Evolutionary conservation across 2,329 filamentous ascomycete genomes (phyloP), one percentile per base, ranked within the genome.

Genomic region (Chaetomium sp.): DNA sequence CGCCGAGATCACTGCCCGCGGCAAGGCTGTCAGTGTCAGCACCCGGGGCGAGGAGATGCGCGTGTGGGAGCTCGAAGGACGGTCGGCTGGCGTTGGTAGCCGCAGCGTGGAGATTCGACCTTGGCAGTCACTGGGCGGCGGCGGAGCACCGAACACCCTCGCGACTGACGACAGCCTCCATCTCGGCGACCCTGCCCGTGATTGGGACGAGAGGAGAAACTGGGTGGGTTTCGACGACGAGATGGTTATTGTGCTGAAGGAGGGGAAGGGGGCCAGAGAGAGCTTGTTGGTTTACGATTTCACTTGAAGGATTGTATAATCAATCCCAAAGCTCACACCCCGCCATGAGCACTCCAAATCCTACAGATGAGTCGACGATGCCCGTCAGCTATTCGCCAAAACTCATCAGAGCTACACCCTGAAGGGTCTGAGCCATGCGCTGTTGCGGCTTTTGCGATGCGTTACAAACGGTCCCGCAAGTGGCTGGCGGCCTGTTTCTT

Each of bases 211-310:
- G 64, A 75, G 78, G 57, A 78, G 81, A 65, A 84, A 84, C 59
- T 94, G 90, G 86, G 87, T 97, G 9, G 92, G 91, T 0, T 97
- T 97, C 72, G 92, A 97, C 72, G 92, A 96, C 51, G 91, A 96
- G 76, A 92, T 92, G 78, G 90, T 97, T n/a, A 88, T 96, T 67
- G 87, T 97, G 50, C 80, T 96, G 58, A 89, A 91, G 69, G 90
- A 94, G 77, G 85, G 86, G 68, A 60, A 51, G 29, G 80, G 85
- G 29, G 90, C 90, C 1, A 83, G 84, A 47, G 90, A 94, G 74
- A 87, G 89, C 66, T 76, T 97, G 67, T 84, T 93, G 73, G 87
- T 95, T 51, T 97, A 97, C 74, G 91, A 97, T 76, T 97, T 97
- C 77, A 92, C 90, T 35, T 91, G 71, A 75, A 23, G 35, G 31